These are phyloP conservation scores for Volvox carteri DNA, from an alignment of 163 green algal species.

Conservation along the genomic window DNA sequence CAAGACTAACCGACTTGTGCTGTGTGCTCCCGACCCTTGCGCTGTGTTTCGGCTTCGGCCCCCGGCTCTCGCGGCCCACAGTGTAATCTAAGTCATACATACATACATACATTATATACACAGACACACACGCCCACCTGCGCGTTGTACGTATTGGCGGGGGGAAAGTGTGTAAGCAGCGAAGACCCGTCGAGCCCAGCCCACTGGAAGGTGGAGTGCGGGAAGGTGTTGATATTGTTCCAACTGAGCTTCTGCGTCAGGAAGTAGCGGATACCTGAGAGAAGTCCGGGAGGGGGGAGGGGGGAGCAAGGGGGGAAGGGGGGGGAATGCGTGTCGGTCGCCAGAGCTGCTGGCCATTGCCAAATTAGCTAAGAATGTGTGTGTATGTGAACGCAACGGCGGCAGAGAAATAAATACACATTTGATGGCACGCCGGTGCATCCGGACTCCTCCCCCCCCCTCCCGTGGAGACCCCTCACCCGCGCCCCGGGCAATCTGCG, in stretches of 20 bases:
- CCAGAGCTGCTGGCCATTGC: not conserved
- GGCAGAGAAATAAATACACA: not conserved
- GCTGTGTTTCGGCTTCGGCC: too few species aligned
- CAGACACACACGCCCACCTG: too few species aligned
- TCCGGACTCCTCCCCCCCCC: not conserved
- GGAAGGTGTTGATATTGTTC: slow-evolving; percentile 73
- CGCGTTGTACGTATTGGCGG: slow-evolving; percentile 63
- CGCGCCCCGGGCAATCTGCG: slow-evolving; percentile 54
- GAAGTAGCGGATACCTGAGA: slow-evolving; percentile 65
- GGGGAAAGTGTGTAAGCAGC: slow-evolving; percentile 66
- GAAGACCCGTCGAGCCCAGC: slow-evolving; percentile 54
- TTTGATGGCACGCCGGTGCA: not conserved
- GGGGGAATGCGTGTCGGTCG: not conserved
- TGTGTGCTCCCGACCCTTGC: too few species aligned
- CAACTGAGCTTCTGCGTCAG: slow-evolving; percentile 67
- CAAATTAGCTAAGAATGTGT: too few species aligned
- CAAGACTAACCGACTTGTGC: too few species aligned
- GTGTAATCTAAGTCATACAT: too few species aligned
- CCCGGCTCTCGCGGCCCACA: too few species aligned
- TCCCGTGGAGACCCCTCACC: not conserved
- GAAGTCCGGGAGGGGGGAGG: not conserved
- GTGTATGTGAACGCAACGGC: too few species aligned
- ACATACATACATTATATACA: too few species aligned
- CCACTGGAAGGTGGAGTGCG: slow-evolving; percentile 63
- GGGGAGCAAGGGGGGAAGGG: not conserved